A percentile compares a stretch with the other conserved stretches of the same genome.
These are phyloP conservation scores for Psophocarpus tetragonolobus DNA, from an alignment of 306 rosid species.

Conservation along the genomic window DNA sequence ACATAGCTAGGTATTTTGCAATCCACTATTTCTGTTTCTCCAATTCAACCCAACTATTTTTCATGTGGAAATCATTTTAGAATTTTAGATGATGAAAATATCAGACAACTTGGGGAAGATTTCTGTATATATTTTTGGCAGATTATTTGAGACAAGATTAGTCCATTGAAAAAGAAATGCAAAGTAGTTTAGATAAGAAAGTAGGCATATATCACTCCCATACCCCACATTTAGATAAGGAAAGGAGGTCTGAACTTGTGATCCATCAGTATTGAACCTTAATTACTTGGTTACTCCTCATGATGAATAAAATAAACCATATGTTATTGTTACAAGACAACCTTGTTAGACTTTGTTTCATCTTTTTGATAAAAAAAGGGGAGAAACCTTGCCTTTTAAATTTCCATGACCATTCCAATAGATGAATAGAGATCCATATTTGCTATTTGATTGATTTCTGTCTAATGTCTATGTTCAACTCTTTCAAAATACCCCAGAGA, in stretches of 20 bases:
- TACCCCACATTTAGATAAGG: too few relatives aligned
- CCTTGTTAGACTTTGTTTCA: neutral
- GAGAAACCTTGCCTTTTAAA: neutral
- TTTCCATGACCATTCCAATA: neutral
- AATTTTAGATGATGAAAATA: conserved; percentile 1
- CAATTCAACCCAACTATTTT: neutral
- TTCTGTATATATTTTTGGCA: neutral
- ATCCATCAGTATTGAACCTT: neutral
- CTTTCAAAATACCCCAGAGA: neutral
- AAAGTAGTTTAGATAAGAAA: neutral
- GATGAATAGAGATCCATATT: neutral
- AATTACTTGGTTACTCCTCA: neutral
- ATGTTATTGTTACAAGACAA: neutral
- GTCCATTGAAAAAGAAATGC: neutral
- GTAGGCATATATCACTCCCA: too few relatives aligned
- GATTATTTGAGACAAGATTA: neutral
- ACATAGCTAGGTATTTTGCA: conserved; percentile 83
- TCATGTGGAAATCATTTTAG: neutral
- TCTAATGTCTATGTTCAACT: neutral
- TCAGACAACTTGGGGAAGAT: neutral
- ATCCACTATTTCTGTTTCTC: conserved; percentile 15
- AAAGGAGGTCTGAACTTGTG: neutral
- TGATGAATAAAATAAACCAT: neutral
- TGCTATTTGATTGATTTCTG: neutral
- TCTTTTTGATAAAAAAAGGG: neutral